Conservation (phyloP, 805 yeast species). For the Yueomyces sinensis region DNA sequence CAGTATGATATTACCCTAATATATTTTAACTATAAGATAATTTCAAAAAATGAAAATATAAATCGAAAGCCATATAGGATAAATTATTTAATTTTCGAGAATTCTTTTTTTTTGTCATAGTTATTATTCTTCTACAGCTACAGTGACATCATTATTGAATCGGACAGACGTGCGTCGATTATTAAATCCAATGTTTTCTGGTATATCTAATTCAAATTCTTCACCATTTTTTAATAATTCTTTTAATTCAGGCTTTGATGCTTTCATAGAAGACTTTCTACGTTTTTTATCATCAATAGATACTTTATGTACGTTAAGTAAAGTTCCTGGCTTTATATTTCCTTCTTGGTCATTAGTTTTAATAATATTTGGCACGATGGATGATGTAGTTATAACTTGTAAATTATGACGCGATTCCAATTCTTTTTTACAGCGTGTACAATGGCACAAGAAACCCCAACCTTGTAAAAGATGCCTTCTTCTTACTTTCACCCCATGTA, state of each 20-base stretch:
- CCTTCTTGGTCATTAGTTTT: neutral
- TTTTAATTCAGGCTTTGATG: constrained; percentile 28
- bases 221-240: constrained; percentile 33
- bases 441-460: constrained; percentile 69
- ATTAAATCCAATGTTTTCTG: constrained; percentile 19
- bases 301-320: neutral
- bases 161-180: constrained; percentile 52
- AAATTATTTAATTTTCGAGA: too few species aligned
- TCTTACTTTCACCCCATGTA: constrained; percentile 47
- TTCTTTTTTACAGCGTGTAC: constrained; percentile 53
- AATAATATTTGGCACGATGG: neutral
- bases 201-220: constrained; percentile 37
- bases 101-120: neutral
- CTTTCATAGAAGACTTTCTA: constrained; percentile 23
- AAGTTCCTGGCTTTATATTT: neutral
- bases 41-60: too few species aligned
- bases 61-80: too few species aligned
- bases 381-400: constrained; percentile 1
- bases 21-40: too few species aligned
- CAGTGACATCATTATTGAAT: constrained; percentile 47
- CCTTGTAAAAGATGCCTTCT: constrained; percentile 52
- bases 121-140: constrained; percentile 28
- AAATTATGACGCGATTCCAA: constrained; percentile 6
- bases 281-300: constrained; percentile 3
- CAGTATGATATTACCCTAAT: too few species aligned